Conservation (phyloP, 805 yeast species). For the Teunomyces stri region DNA sequence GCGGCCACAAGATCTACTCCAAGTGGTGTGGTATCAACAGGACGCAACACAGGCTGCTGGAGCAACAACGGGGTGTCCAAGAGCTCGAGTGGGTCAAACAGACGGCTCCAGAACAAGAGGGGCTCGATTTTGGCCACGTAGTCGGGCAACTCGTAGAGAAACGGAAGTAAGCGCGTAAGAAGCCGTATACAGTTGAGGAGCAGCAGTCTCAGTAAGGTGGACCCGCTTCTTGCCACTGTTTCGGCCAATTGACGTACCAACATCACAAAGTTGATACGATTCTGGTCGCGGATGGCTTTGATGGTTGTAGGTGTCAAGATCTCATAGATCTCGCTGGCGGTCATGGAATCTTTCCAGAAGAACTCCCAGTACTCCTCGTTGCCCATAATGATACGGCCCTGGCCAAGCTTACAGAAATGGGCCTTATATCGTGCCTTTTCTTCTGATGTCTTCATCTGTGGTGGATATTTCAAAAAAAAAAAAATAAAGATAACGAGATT, state of each 20-base stretch:
- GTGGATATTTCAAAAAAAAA: background rate
- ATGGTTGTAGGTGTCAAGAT: slow-evolving; percentile 58
- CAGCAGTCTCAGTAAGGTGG: no score
- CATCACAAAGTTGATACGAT: slow-evolving; percentile 54
- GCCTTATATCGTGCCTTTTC: slow-evolving; percentile 60
- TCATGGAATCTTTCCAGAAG: slow-evolving; percentile 40
- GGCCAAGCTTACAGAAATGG: slow-evolving; percentile 59
- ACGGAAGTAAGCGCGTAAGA: slow-evolving; percentile 64
- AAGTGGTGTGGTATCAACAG: background rate
- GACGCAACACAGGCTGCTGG: background rate
- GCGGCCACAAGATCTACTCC: slow-evolving; percentile 12
- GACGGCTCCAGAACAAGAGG: slow-evolving; percentile 30
- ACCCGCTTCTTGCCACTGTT: background rate
- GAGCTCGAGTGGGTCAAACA: slow-evolving; percentile 40
- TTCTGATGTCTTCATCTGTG: slow-evolving; percentile 71
- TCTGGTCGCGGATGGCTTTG: slow-evolving; percentile 55
- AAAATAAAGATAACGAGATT: background rate
- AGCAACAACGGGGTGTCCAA: background rate
- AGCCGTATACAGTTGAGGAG: slow-evolving; percentile 59
- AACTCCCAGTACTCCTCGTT: slow-evolving; percentile 29
- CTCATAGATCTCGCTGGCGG: slow-evolving; percentile 56
- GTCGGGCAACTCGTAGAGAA: slow-evolving; percentile 53
- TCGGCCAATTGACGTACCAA: slow-evolving; percentile 36
- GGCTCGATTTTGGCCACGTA: slow-evolving; percentile 22
- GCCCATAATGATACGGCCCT: slow-evolving; percentile 33